Conservation (phyloP, 2,329 filamentous ascomycete species). For the Alternaria arborescens region DNA sequence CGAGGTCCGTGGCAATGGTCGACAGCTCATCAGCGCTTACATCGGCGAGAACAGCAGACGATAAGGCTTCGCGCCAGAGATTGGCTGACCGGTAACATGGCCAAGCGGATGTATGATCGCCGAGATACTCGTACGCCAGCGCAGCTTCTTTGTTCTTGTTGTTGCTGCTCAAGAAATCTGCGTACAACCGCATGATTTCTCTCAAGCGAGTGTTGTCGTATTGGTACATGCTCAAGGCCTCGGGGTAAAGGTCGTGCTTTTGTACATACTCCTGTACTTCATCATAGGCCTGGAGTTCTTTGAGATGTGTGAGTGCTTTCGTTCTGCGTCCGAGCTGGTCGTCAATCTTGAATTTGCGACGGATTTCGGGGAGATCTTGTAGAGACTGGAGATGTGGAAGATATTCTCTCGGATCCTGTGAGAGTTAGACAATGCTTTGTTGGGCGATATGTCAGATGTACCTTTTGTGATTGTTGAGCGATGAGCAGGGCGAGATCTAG, state of each 20-base stretch:
- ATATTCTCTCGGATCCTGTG: slow-evolving; percentile 85
- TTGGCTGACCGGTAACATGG: slow-evolving; percentile 85
- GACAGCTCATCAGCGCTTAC: slow-evolving; percentile 67
- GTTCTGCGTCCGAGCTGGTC: slow-evolving; percentile 79
- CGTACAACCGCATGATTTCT: slow-evolving; percentile 79
- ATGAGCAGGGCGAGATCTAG: slow-evolving; percentile 89
- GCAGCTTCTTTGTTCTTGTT: slow-evolving; percentile 88
- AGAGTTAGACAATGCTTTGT: neutral
- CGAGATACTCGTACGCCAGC: slow-evolving; percentile 87
- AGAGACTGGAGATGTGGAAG: slow-evolving; percentile 91
- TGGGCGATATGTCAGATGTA: slow-evolving; percentile 26
- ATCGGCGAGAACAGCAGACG: slow-evolving; percentile 72
- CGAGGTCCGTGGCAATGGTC: slow-evolving; percentile 76
- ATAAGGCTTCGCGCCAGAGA: slow-evolving; percentile 91
- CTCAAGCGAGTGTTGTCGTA: slow-evolving; percentile 75
- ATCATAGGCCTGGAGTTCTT: slow-evolving; percentile 75
- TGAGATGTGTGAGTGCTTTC: slow-evolving; percentile 82
- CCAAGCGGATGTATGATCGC: slow-evolving; percentile 76
- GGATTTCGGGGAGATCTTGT: slow-evolving; percentile 74
- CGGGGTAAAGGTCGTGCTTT: slow-evolving; percentile 80
- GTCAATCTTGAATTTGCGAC: slow-evolving; percentile 85
- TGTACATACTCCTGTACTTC: slow-evolving; percentile 80
- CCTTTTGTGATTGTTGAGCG: slow-evolving; percentile 92
- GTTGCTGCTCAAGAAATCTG: slow-evolving; percentile 74
- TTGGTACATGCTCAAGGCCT: slow-evolving; percentile 81